phyloP scores from a whole-genome alignment of 2,329 filamentous ascomycete species.

The Pestalotiopsis sp. region DNA sequence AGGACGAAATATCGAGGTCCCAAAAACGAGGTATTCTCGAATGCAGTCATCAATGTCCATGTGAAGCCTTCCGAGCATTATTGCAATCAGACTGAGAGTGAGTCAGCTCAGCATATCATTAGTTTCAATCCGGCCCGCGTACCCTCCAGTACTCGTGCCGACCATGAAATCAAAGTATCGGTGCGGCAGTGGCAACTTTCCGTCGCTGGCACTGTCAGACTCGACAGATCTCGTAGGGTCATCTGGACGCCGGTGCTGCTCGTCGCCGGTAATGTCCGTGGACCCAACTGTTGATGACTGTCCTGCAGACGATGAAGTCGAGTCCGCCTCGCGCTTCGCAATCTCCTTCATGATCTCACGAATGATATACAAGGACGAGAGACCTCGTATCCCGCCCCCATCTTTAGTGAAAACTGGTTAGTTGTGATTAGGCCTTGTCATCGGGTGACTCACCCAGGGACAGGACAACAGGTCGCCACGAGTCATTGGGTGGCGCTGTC shows the following conservation, averaged over 20 bases:
- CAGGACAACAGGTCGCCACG: not conserved
- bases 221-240: not conserved
- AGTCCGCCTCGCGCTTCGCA: not conserved
- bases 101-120: not conserved
- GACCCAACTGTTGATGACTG: not conserved
- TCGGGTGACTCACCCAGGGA: not conserved
- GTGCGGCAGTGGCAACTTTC: not conserved
- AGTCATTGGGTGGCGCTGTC: not conserved
- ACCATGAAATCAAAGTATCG: not conserved
- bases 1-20: not conserved
- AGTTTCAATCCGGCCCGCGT: not conserved
- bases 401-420: not conserved
- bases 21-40: not conserved
- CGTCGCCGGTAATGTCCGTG: too few relatives aligned
- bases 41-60: conserved; percentile 3
- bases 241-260: too few relatives aligned
- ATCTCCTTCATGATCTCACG: not conserved
- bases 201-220: not conserved
- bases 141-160: conserved; percentile 1
- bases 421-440: not conserved
- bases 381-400: not conserved
- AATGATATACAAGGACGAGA: not conserved
- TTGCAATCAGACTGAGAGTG: not conserved
- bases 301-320: not conserved
- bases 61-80: not conserved